phyloP scores from a whole-genome alignment of 2,329 filamentous ascomycete genomes.

The Trichoderma polysporum region DNA sequence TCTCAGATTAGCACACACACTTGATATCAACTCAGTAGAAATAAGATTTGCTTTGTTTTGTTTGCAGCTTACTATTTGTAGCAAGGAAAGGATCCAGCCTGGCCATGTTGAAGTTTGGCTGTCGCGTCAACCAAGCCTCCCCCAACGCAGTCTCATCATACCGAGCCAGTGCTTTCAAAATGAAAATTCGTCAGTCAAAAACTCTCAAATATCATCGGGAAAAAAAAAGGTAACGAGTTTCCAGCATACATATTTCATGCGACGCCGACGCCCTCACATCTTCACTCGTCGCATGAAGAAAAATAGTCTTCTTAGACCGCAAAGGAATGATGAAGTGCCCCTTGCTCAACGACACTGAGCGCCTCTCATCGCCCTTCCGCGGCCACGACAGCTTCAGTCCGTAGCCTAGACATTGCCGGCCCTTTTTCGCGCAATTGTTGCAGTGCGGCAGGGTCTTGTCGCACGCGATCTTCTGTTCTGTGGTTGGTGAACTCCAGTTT shows the following conservation, averaged over 20 bases:
- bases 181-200: neutral
- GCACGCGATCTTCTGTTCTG: constrained; percentile 18
- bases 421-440: constrained; percentile 13
- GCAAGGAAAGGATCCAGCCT: constrained; percentile 9
- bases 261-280: constrained; percentile 10
- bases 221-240: neutral
- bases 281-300: constrained; percentile 9
- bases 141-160: neutral
- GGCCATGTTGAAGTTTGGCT: constrained; percentile 2
- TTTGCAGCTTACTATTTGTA: constrained; percentile 1
- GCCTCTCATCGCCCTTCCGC: constrained; percentile 8
- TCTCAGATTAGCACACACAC: neutral
- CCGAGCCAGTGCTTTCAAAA: neutral
- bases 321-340: constrained; percentile 1
- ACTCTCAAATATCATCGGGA: no score
- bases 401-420: constrained; percentile 11
- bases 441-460: constrained; percentile 14
- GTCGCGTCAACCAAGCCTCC: neutral
- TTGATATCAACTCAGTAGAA: fast-evolving
- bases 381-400: constrained; percentile 21
- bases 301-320: neutral
- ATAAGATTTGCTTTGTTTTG: neutral
- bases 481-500: neutral
- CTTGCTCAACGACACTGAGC: neutral
- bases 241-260: no score